A percentile compares a stretch with the other conserved stretches of the same genome.
Conservation (phyloP, 2,329 filamentous ascomycete species). For the Thelonectria blattea region DNA sequence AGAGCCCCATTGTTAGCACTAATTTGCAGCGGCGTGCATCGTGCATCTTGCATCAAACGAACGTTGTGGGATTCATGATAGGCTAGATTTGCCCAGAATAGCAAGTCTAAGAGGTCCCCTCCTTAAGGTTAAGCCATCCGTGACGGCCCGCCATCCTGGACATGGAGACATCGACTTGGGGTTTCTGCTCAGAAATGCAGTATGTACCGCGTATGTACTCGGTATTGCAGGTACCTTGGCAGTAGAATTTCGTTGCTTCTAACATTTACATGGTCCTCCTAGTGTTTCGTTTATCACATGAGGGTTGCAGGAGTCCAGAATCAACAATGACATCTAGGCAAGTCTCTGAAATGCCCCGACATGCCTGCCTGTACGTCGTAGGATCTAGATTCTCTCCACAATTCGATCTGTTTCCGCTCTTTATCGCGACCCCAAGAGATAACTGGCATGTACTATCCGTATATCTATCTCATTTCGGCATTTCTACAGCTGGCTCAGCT, state of each 20-base stretch:
- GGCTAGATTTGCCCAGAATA: conserved; percentile 20
- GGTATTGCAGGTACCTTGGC: no score
- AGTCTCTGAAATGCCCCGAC: no score
- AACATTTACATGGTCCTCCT: not conserved
- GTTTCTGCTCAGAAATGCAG: no score
- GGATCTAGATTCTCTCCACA: conserved; percentile 3
- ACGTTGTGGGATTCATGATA: conserved; percentile 9
- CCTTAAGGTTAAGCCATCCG: not conserved
- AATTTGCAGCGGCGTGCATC: conserved; percentile 4
- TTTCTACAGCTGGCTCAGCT: not conserved
- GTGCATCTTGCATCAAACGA: not conserved
- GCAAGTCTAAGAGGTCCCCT: conserved; percentile 3
- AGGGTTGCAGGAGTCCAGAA: no score
- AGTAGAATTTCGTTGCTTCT: no score
- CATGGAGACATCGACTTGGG: not conserved
- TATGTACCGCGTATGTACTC: no score
- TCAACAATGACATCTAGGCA: no score
- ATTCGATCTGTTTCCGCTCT: conserved; percentile 11
- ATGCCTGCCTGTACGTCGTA: no score
- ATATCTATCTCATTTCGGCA: conserved; percentile 4
- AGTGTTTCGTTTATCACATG: not conserved
- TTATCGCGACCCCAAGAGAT: conserved; percentile 14
- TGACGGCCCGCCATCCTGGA: conserved; percentile 1
- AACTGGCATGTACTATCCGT: not conserved
- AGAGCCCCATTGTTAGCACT: not conserved